These are phyloP conservation scores for Willaertia magna DNA, from an alignment of 208 protist genomes.

Conservation along the genomic window DNA sequence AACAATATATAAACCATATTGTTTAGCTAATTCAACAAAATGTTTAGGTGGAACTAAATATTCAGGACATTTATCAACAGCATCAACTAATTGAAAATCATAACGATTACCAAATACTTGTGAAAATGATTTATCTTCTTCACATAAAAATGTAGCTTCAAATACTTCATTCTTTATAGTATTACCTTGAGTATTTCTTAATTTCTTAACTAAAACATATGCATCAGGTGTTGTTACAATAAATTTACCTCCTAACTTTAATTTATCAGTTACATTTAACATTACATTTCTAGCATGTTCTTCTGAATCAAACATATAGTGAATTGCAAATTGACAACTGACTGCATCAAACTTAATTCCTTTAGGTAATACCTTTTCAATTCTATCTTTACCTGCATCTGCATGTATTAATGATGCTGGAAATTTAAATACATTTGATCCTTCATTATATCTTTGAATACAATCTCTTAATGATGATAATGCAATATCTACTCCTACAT, in stretches of 20 bases:
- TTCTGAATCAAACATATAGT: slow-evolving; percentile 8
- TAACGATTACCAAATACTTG: not conserved
- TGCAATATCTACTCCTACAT: slow-evolving; percentile 6
- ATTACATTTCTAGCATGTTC: not conserved
- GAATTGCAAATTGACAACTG: slow-evolving; percentile 7
- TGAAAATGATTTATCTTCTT: not conserved
- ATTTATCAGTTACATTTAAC: not conserved
- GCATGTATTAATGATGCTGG: not conserved
- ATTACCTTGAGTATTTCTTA: not conserved
- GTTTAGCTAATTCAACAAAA: not conserved
- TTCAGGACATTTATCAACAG: not conserved
- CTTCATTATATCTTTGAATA: not conserved
- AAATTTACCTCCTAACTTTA: slow-evolving; percentile 7
- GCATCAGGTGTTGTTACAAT: not conserved
- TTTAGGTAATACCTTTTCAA: too few relatives aligned
- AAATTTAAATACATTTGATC: not conserved
- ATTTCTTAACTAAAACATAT: not conserved
- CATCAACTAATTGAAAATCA: not conserved
- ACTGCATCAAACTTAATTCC: not conserved
- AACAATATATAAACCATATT: not conserved
- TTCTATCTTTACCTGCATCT: not conserved
- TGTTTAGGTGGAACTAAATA: not conserved
- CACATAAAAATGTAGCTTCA: not conserved
- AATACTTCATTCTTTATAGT: not conserved
- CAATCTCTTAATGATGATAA: not conserved